Evolutionary conservation across 106 monocot species (phyloP).

Genomic region (Posidonia australis): DNA sequence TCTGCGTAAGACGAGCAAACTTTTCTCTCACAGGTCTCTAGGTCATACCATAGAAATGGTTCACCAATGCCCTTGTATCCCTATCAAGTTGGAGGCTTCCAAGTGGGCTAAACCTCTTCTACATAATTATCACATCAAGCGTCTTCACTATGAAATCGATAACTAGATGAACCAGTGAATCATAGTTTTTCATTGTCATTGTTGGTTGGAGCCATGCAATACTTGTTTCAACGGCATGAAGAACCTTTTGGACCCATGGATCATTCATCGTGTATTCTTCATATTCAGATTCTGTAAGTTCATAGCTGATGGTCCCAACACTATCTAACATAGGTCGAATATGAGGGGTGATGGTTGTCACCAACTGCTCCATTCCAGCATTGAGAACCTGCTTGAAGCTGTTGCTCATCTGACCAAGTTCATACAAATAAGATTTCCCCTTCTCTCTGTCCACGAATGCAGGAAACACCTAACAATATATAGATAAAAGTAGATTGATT

Average conservation of each 20-base stretch:
- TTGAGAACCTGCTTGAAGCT: conserved; percentile 49
- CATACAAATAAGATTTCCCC: conserved; percentile 78
- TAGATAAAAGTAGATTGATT: too few relatives aligned
- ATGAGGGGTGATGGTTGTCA: conserved; percentile 47
- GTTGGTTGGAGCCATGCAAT: conserved; percentile 73
- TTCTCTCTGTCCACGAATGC: conserved; percentile 38
- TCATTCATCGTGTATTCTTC: too few relatives aligned
- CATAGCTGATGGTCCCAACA: conserved; percentile 72
- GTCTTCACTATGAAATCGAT: too few relatives aligned
- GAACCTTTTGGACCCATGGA: too few relatives aligned
- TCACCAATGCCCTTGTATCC: conserved; percentile 81
- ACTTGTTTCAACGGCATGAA: conserved; percentile 55
- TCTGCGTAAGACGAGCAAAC: conserved; percentile 89
- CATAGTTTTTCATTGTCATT: too few relatives aligned
- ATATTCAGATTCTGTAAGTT: too few relatives aligned
- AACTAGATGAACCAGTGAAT: too few relatives aligned
- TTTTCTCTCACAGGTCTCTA: conserved; percentile 90
- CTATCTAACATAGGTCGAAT: conserved; percentile 79
- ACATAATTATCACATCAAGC: conserved; percentile 95
- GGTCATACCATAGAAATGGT: conserved; percentile 83
- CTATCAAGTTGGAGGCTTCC: conserved; percentile 88
- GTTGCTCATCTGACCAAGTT: conserved; percentile 67
- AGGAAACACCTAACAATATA: conserved; percentile 52
- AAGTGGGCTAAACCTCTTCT: conserved; percentile 88
- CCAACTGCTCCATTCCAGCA: too few relatives aligned